Percentiles rank a stretch among this genome's conserved stretches.
These are phyloP conservation scores for Salix dunnii DNA, from an alignment of 345 rosid genomes.

Conservation along the genomic window DNA sequence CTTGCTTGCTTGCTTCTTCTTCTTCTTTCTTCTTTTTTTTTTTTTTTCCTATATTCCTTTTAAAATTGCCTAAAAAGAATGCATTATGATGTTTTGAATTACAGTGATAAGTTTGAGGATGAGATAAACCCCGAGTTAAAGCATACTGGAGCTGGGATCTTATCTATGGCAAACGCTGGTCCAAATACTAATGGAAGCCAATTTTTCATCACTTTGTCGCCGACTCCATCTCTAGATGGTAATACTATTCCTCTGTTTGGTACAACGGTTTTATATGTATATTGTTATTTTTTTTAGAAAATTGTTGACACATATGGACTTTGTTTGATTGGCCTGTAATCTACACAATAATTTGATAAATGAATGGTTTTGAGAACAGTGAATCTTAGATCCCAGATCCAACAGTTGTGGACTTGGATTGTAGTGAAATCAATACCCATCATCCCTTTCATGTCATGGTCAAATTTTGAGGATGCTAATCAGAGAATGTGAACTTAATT, in stretches of 20 bases:
- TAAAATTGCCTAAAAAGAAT: background rate
- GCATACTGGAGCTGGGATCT: constrained; percentile 92
- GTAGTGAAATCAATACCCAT: background rate
- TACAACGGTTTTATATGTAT: background rate
- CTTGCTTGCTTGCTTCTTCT: background rate
- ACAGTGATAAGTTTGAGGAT: constrained; percentile 76
- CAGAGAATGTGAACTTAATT: background rate
- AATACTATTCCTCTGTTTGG: constrained; percentile 16
- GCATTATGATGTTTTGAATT: background rate
- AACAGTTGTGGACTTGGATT: background rate
- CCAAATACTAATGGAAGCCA: constrained; percentile 92
- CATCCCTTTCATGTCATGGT: background rate
- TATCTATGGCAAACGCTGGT: constrained; percentile 98
- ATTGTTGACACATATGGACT: background rate
- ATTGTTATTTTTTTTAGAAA: background rate
- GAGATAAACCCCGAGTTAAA: constrained; percentile 79
- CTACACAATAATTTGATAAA: background rate
- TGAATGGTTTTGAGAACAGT: background rate
- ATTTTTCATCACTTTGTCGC: constrained; percentile 87
- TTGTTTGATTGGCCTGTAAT: background rate
- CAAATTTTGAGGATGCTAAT: background rate
- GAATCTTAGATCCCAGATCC: background rate
- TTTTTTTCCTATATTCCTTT: background rate
- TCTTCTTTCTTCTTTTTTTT: background rate
- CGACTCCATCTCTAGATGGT: constrained; percentile 84